Percentiles rank a stretch among this genome's conserved stretches.
phyloP scores from a whole-genome alignment of 164 flowering plant species.

The Umbilicus rupestris region DNA sequence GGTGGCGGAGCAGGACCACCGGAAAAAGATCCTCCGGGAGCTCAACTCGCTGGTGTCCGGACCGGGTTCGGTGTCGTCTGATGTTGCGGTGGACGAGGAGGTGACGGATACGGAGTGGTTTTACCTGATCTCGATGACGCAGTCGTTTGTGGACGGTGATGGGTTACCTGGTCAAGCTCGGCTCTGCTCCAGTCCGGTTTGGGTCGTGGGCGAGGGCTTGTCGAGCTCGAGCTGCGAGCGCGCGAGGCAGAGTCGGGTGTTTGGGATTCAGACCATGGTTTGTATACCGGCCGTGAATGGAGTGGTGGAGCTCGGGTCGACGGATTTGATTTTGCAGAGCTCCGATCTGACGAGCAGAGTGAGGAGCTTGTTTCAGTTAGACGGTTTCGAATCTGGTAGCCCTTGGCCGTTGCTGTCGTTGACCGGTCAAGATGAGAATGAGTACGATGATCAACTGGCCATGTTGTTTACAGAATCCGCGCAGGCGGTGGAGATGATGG shows the following conservation, averaged over 20 bases:
- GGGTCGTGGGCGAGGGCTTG: slow-evolving; percentile 61
- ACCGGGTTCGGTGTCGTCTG: slow-evolving; percentile 14
- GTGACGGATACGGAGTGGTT: slow-evolving; percentile 95
- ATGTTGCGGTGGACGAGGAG: slow-evolving; percentile 65
- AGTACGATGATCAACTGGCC: neutral
- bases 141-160: slow-evolving; percentile 43
- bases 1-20: slow-evolving; percentile 54
- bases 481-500: neutral
- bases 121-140: slow-evolving; percentile 78
- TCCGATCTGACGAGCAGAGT: slow-evolving; percentile 71
- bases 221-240: slow-evolving; percentile 47
- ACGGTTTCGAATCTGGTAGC: too few relatives aligned
- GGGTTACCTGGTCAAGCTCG: slow-evolving; percentile 78
- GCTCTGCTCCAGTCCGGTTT: slow-evolving; percentile 27
- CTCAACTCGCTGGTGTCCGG: slow-evolving; percentile 74
- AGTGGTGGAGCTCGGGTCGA: slow-evolving; percentile 80
- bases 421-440: slow-evolving; percentile 5
- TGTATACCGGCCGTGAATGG: slow-evolving; percentile 64
- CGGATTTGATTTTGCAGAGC: slow-evolving; percentile 51
- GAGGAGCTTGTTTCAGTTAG: slow-evolving; percentile 50
- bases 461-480: neutral
- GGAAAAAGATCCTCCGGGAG: slow-evolving; percentile 67
- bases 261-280: slow-evolving; percentile 75
- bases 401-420: neutral
- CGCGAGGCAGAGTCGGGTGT: slow-evolving; percentile 53